Base-by-base conservation (phyloP, 2,329 filamentous ascomycete genomes). In the Colletotrichum sp. region DNA sequence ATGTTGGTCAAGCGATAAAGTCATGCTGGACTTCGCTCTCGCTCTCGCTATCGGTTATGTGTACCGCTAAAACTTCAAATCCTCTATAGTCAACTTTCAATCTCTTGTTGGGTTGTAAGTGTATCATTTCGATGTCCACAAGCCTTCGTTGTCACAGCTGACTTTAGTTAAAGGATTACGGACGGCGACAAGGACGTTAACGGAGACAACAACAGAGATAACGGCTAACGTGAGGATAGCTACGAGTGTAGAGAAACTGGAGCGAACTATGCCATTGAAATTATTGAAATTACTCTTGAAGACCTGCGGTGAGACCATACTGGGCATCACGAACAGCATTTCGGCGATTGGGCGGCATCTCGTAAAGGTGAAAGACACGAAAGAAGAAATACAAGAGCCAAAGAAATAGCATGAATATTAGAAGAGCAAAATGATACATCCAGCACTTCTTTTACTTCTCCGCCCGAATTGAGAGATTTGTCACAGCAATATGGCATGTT, bases 91-190 rank as follows among this genome's bases (percentile, higher is more conserved):
- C 43, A 21, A 52, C 43, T n/a, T 1, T 1, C 0, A 13, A 52
- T 13, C 5, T 52, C 10, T 52, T 52, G 0, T 4, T 3, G 10
- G 0, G 4, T 3, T 21, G n/a, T 12, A 0, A 4, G 0, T 52
- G n/a, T 13, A 52, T 52, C 0, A 21, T 21, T 1, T 0, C 1
- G 10, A 13, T 21, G n/a, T 13, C 0, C 1, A 21, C 3, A 18
- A 18, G 5, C 12, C n/a, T 1, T 21, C n/a, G 6, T 52, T 13
- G 43, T 7, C n/a, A 52, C n/a, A 52, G 1, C 1, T 0, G 10
- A 21, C 10, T 52, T 21, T 52, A 3, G n/a, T 1, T 52, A 0
- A 4, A 13, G 43, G n/a, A 52, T 3, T 21, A 1, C 43, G 4
- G 5, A 2, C 12, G 5, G n/a, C n/a, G 10, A 21, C 43, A 21